Conservation (phyloP, 2,329 filamentous ascomycete species). For the Grosmannia clavigera region DNA sequence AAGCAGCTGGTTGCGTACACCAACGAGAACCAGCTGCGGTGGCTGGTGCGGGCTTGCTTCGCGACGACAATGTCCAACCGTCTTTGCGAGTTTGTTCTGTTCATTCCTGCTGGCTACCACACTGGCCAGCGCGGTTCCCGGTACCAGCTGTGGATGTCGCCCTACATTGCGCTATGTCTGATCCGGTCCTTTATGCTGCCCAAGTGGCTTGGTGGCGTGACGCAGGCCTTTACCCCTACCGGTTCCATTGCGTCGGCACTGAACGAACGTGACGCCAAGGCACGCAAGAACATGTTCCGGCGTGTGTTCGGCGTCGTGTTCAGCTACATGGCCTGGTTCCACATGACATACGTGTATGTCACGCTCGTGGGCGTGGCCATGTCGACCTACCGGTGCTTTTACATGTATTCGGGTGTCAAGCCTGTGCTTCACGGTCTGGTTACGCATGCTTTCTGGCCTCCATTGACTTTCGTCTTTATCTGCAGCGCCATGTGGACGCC, state of each 20-base stretch:
- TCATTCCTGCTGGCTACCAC: conserved; percentile 44
- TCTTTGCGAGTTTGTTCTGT: conserved; percentile 41
- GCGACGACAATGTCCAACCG: conserved; percentile 37
- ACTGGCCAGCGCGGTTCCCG: conserved; percentile 43
- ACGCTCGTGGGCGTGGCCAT: conserved; percentile 37
- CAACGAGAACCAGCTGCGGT: conserved; percentile 38
- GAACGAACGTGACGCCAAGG: conserved; percentile 43
- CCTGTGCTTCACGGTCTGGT: conserved; percentile 40
- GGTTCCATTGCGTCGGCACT: conserved; percentile 42
- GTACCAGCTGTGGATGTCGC: conserved; percentile 48
- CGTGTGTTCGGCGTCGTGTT: conserved; percentile 42
- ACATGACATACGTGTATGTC: conserved; percentile 10
- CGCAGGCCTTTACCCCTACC: conserved; percentile 47
- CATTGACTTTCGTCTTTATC: conserved; percentile 42
- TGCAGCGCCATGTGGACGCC: conserved; percentile 45
- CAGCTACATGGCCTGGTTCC: conserved; percentile 40
- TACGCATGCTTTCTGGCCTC: conserved; percentile 51
- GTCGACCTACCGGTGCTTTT: conserved; percentile 28
- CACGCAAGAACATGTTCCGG: conserved; percentile 37
- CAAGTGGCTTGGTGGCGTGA: conserved; percentile 45
- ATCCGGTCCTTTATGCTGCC: conserved; percentile 47
- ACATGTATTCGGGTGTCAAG: conserved; percentile 35
- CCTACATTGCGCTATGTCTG: conserved; percentile 29
- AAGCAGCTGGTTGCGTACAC: conserved; percentile 44
- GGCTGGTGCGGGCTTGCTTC: conserved; percentile 44